Percentiles rank a stretch among this genome's conserved stretches.
Evolutionary conservation across 371 early-diverging fungal species (phyloP).

Genomic region (Capillidium rhysosporum): DNA sequence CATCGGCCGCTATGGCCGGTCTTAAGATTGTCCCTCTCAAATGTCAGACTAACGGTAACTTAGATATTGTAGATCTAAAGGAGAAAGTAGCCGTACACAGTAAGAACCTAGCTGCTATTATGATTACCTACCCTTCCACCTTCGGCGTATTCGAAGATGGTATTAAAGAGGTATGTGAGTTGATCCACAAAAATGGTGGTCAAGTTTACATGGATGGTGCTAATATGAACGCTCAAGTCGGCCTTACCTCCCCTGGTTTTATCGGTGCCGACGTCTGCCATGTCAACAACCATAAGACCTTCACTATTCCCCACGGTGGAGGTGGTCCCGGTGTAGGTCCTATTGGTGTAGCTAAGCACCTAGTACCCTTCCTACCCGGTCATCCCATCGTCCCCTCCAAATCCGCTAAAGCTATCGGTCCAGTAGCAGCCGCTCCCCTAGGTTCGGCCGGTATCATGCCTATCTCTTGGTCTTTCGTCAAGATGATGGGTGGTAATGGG

Average conservation of each 20-base stretch:
- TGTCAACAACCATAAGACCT: slow-evolving; percentile 95
- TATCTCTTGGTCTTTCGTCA: slow-evolving; percentile 94
- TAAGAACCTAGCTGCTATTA: slow-evolving; percentile 71
- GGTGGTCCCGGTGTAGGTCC: slow-evolving; percentile 98
- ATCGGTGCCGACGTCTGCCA: slow-evolving; percentile 97
- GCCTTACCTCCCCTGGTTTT: slow-evolving; percentile 83
- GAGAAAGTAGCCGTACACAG: slow-evolving; percentile 68
- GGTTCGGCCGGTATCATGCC: slow-evolving; percentile 89
- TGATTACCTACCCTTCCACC: slow-evolving; percentile 97
- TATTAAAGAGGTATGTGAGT: slow-evolving; percentile 62
- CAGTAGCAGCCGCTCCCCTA: slow-evolving; percentile 90
- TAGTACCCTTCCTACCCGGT: slow-evolving; percentile 81
- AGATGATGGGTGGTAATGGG: slow-evolving; percentile 84
- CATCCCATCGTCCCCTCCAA: slow-evolving; percentile 55
- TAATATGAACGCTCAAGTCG: slow-evolving; percentile 96
- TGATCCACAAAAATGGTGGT: slow-evolving; percentile 79
- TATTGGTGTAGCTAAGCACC: slow-evolving; percentile 72
- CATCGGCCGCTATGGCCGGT: slow-evolving; percentile 92
- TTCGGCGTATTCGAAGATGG: slow-evolving; percentile 92
- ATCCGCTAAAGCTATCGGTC: slow-evolving; percentile 61
- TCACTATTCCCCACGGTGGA: slow-evolving; percentile 96
- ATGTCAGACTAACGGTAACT: slow-evolving; percentile 73
- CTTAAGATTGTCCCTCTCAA: slow-evolving; percentile 82
- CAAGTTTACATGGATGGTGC: slow-evolving; percentile 99
- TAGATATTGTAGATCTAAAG: slow-evolving; percentile 74